Percentiles rank a stretch among this genome's conserved stretches.
These are phyloP conservation scores for Nemophila menziesii DNA, from an alignment of 257 asterid species.

Conservation along the genomic window DNA sequence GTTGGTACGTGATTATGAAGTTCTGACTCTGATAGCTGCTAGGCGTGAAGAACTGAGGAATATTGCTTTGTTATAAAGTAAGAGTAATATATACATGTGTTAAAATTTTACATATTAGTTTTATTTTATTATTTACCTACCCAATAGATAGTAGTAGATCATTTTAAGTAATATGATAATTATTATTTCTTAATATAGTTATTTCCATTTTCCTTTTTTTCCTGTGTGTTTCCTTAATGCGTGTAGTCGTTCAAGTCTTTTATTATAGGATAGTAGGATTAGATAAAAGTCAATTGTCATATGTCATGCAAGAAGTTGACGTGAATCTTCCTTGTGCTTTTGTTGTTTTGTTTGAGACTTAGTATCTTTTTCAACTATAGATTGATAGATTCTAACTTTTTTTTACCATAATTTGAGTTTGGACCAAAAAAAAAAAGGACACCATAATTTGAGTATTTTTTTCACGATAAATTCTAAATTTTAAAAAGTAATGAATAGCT, in stretches of 20 bases:
- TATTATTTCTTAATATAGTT: too few relatives aligned
- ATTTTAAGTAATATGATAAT: too few relatives aligned
- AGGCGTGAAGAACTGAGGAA: slow-evolving; percentile 6
- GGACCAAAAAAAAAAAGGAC: too few relatives aligned
- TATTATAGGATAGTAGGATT: not conserved
- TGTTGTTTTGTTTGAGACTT: not conserved
- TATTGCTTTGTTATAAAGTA: slow-evolving; percentile 24
- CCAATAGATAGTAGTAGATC: too few relatives aligned
- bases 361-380: not conserved
- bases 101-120: too few relatives aligned
- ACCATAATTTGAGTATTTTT: too few relatives aligned
- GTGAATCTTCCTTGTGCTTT: not conserved
- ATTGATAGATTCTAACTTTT: not conserved
- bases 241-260: too few relatives aligned
- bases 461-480: not conserved
- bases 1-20: slow-evolving; percentile 1
- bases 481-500: not conserved
- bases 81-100: not conserved
- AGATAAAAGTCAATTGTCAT: not conserved
- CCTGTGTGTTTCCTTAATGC: too few relatives aligned
- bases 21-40: not conserved
- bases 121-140: too few relatives aligned
- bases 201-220: too few relatives aligned
- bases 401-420: too few relatives aligned
- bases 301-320: not conserved